Evolutionary conservation across 108 stramenopile species (phyloP).

Genomic region (Schizochytrium sp.): DNA sequence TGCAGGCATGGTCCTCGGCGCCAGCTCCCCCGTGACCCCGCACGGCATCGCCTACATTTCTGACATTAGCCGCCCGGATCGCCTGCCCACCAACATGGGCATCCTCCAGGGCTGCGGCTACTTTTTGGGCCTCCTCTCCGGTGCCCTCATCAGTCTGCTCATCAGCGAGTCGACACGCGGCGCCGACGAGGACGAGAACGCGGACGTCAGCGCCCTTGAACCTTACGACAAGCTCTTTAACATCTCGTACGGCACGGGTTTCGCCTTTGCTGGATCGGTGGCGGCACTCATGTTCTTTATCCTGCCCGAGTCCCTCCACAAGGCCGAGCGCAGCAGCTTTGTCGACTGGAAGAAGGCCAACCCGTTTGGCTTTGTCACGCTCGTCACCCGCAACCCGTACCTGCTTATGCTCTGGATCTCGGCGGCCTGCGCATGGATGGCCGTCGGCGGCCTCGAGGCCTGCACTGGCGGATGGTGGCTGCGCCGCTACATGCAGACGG

Average conservation of each 20-base stretch:
- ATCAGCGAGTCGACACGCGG: background rate
- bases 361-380: background rate
- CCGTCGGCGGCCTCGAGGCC: background rate
- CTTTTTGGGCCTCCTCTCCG: background rate
- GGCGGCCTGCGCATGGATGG: background rate
- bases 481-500: background rate
- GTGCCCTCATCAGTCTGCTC: background rate
- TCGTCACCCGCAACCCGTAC: background rate
- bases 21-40: background rate
- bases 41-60: slow-evolving; percentile 8
- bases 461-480: slow-evolving; percentile 8
- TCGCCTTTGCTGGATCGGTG: background rate
- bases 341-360: slow-evolving; percentile 1
- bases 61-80: background rate
- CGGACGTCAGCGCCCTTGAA: background rate
- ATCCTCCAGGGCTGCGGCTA: background rate
- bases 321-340: background rate
- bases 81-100: background rate
- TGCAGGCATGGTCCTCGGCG: background rate
- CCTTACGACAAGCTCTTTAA: background rate
- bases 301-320: background rate
- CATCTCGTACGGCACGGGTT: background rate
- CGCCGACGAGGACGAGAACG: background rate
- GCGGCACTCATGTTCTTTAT: background rate
- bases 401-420: background rate